These are phyloP conservation scores for Coemansia sp. DNA, from an alignment of 192 early-diverging fungal species.

Conservation along the genomic window DNA sequence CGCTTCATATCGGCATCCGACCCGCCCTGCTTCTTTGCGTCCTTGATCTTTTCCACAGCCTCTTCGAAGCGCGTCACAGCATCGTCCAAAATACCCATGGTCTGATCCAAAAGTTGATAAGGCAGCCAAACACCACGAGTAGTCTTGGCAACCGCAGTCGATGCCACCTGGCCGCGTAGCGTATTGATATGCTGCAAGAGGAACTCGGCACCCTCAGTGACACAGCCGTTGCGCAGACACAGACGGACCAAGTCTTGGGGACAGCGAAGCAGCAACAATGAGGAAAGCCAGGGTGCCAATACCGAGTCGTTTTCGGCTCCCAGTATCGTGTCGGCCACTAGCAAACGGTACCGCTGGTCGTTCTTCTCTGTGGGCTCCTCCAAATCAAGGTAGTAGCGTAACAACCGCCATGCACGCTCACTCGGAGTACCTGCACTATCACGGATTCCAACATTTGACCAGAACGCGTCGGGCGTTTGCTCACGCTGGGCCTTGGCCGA, in stretches of 20 bases:
- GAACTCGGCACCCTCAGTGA: constrained; percentile 45
- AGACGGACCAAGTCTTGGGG: constrained; percentile 55
- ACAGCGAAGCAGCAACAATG: constrained; percentile 31
- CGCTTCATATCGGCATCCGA: constrained; percentile 4
- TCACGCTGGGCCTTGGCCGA: constrained; percentile 14
- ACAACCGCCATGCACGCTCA: constrained; percentile 49
- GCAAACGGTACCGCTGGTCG: constrained; percentile 24
- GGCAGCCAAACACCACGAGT: constrained; percentile 55
- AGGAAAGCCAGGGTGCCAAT: constrained; percentile 49
- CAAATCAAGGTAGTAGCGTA: constrained; percentile 43
- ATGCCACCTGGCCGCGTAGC: constrained; percentile 13
- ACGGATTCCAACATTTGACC: constrained; percentile 26
- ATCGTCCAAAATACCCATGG: constrained; percentile 35
- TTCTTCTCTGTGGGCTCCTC: constrained; percentile 14
- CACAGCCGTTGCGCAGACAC: constrained; percentile 42
- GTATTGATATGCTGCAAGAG: constrained; percentile 44
- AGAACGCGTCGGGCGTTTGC: constrained; percentile 40
- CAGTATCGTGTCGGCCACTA: constrained; percentile 37
- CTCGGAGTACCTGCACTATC: constrained; percentile 18
- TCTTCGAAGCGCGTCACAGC: constrained; percentile 43
- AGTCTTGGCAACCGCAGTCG: constrained; percentile 1
- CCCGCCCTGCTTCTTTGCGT: constrained; percentile 22
- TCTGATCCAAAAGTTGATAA: constrained; percentile 52
- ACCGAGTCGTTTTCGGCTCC: constrained; percentile 24
- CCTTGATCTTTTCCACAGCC: constrained; percentile 36